Base-by-base conservation (phyloP, 176 grass and related monocot species). In the Neostapfia colusana region DNA sequence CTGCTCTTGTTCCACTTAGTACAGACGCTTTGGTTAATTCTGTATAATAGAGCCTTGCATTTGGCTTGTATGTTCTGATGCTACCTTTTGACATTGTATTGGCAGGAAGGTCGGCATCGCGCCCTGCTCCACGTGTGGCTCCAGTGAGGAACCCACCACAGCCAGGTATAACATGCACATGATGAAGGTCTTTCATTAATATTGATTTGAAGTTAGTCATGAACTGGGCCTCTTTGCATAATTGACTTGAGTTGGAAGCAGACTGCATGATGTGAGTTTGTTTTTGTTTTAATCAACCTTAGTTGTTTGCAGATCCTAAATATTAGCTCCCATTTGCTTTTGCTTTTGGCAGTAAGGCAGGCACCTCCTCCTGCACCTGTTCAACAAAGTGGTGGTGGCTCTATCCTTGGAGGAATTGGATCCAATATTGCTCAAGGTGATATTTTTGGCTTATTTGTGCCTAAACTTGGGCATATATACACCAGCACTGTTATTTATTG, bases 401-500 rank as follows among this genome's bases (percentile, higher is more conserved):
- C 90, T 50, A 68, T 97, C 0, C 63, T 97, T 13, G 78, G 90
- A 26, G 83, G 90, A 54, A 89, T 97, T 45, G 90, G 93, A 28
- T 93, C 93, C 21, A 97, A 90, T 3, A 97, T 97, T 74, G 93
- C 90, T 83, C 85, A 93, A 88, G 93, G 93, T 97, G 35, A 31
- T 70, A 7, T 70, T 62, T 70, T 62, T 3, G 23, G 20, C 23
- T 75, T 7, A 17, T 66, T 17, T 71, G 56, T 7, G 23, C 23
- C 5, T 0, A 31, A 45, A 18, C 35, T n/a, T n/a, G 6, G 1
- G 8, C 0, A n/a, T 31, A 35, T 61, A 20, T 15, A 38, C 15
- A 8, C 51, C 31, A 23, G 66, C 0, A 6, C 9, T 31, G 25
- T 48, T 54, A 61, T 31, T 73, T 45, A 6, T 3, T 31, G n/a